Evolutionary conservation across 108 stramenopile species (phyloP).

Genomic region (Schizochytrium sp.): DNA sequence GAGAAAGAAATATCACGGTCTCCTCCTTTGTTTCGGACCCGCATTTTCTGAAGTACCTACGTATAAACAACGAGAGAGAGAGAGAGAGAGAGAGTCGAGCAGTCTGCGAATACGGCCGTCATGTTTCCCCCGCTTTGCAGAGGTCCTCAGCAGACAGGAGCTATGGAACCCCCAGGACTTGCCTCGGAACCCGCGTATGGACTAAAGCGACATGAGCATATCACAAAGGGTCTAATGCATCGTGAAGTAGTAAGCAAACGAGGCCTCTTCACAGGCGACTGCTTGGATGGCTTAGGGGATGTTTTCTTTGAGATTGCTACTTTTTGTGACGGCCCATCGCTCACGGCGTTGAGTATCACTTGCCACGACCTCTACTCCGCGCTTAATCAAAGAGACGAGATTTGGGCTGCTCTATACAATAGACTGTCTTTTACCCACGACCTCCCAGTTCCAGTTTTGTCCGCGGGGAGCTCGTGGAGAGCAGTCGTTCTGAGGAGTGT

Average conservation of each 20-base stretch:
- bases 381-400: neutral
- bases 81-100: no score
- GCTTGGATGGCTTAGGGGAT: neutral
- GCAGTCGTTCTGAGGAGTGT: neutral
- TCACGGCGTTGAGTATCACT: neutral
- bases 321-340: neutral
- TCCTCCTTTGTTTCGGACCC: no score
- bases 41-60: no score
- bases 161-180: no score
- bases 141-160: no score
- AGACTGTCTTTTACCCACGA: neutral
- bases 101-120: no score
- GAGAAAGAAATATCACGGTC: no score
- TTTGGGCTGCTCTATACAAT: neutral
- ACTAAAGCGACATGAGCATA: neutral
- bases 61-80: no score
- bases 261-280: neutral
- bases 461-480: neutral
- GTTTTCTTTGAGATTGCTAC: neutral
- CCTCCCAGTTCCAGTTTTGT: neutral
- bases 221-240: neutral
- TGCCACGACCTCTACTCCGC: neutral
- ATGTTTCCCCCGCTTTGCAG: no score
- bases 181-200: neutral
- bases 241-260: no score